Percentiles rank a stretch among this genome's conserved stretches.
Conservation (phyloP, 2,329 filamentous ascomycete genomes). For the Penicillium sp. region DNA sequence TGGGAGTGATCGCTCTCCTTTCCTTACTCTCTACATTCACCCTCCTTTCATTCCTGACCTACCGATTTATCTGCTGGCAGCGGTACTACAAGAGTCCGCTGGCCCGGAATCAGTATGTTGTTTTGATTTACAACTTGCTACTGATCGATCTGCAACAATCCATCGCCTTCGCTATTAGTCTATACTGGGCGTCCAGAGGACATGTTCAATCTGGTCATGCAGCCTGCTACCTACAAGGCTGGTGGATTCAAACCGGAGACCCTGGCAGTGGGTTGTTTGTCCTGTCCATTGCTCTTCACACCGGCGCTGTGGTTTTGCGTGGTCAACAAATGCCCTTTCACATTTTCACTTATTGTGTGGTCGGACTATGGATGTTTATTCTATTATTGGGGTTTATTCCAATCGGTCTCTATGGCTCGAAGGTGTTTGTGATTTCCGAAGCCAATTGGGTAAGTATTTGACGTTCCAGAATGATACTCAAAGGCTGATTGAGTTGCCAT, state of each 20-base stretch:
- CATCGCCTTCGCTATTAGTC: constrained; percentile 42
- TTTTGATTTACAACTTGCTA: constrained; percentile 49
- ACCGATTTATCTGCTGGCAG: constrained; percentile 47
- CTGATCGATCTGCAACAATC: constrained; percentile 48
- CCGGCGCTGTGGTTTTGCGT: constrained; percentile 44
- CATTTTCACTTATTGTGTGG: constrained; percentile 42
- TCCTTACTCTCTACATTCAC: constrained; percentile 29
- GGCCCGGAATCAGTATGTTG: constrained; percentile 48
- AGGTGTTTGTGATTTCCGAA: constrained; percentile 46
- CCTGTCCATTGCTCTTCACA: constrained; percentile 50
- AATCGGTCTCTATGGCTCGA: constrained; percentile 37
- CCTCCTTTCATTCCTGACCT: constrained; percentile 43
- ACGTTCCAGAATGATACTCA: too few relatives aligned
- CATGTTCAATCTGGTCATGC: constrained; percentile 41
- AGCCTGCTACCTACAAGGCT: constrained; percentile 47
- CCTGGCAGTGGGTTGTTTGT: constrained; percentile 49
- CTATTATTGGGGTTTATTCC: constrained; percentile 45
- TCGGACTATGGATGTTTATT: constrained; percentile 44
- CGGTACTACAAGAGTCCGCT: constrained; percentile 45
- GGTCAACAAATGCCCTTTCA: constrained; percentile 43
- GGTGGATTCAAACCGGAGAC: constrained; percentile 49
- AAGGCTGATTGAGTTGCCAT: not conserved
- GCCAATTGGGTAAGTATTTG: constrained; percentile 41
- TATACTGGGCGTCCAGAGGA: constrained; percentile 42
- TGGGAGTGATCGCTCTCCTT: constrained; percentile 43